A percentile compares a stretch with the other conserved stretches of the same genome.
Conservation (phyloP, 2,329 filamentous ascomycete species). For the Fusarium sp. region DNA sequence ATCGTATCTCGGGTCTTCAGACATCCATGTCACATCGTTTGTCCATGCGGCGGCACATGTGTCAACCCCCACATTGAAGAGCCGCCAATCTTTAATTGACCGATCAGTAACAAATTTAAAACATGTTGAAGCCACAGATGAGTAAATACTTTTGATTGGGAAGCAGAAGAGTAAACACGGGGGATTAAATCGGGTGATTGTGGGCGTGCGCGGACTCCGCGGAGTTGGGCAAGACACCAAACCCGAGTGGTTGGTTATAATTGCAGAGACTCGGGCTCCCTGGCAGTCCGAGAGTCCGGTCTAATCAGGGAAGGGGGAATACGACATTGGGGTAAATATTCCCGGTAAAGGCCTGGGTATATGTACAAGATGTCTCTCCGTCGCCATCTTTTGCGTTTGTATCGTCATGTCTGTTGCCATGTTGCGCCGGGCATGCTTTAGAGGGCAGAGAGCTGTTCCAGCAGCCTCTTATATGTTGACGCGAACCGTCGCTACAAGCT, state of each 20-base stretch:
- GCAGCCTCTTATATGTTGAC: neutral
- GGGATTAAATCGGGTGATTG: neutral
- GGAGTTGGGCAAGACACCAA: neutral
- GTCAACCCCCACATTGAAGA: neutral
- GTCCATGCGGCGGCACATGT: neutral
- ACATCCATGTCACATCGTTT: neutral
- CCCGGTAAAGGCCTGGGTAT: neutral
- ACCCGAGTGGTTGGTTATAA: neutral
- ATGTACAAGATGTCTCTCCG: neutral
- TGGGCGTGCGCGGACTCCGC: neutral
- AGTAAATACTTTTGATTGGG: neutral
- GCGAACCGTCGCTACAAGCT: neutral
- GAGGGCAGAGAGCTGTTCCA: neutral
- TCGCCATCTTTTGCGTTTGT: neutral
- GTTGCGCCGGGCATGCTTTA: neutral
- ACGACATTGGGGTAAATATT: too few species aligned
- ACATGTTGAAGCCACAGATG: neutral
- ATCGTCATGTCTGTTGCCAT: neutral
- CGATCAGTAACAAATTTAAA: neutral
- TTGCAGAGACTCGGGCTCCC: neutral
- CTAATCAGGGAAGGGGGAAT: too few species aligned
- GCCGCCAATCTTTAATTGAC: neutral
- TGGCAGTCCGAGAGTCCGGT: neutral
- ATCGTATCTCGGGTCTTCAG: neutral
- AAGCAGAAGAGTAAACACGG: neutral